Percentiles rank a stretch among this genome's conserved stretches.
phyloP scores from a whole-genome alignment of 2,329 filamentous ascomycete species.

The Cytospora mali region DNA sequence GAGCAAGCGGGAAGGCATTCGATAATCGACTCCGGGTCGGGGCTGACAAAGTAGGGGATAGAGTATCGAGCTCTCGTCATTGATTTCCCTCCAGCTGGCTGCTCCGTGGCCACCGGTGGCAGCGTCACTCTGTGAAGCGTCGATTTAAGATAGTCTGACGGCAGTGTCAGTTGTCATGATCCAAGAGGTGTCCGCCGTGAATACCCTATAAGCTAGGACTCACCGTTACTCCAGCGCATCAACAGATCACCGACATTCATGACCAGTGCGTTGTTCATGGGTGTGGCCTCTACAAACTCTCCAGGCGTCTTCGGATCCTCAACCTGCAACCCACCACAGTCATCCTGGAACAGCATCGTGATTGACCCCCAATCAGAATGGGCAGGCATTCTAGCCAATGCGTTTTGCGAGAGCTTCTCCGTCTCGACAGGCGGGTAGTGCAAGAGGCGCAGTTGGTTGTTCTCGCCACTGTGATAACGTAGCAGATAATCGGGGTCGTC shows the following conservation, averaged over 20 bases:
- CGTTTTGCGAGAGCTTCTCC: constrained; percentile 35
- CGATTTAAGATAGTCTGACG: constrained; percentile 26
- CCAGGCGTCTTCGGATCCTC: constrained; percentile 21
- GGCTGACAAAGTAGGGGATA: constrained; percentile 60
- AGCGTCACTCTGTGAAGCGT: constrained; percentile 26
- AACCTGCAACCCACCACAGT: constrained; percentile 48
- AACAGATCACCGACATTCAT: constrained; percentile 29
- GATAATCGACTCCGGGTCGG: constrained; percentile 51
- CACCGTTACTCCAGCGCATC: constrained; percentile 30
- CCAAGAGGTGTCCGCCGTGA: background rate
- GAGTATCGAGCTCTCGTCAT: constrained; percentile 49
- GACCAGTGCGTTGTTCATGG: constrained; percentile 21
- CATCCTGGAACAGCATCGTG: constrained; percentile 50
- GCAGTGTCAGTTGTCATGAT: background rate
- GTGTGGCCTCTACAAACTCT: constrained; percentile 26
- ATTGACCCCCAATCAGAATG: constrained; percentile 44
- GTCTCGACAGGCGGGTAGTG: constrained; percentile 49
- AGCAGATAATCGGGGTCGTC: constrained; percentile 32
- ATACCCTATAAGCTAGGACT: background rate
- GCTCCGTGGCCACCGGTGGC: constrained; percentile 14
- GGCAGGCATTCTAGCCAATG: constrained; percentile 33
- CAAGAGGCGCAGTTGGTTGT: constrained; percentile 62
- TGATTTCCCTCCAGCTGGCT: constrained; percentile 42
- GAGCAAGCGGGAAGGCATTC: constrained; percentile 53
- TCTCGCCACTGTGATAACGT: constrained; percentile 53